A percentile compares a stretch with the other conserved stretches of the same genome.
Conservation (phyloP, 1,139 yeast genomes). For the Pichia sp. region DNA sequence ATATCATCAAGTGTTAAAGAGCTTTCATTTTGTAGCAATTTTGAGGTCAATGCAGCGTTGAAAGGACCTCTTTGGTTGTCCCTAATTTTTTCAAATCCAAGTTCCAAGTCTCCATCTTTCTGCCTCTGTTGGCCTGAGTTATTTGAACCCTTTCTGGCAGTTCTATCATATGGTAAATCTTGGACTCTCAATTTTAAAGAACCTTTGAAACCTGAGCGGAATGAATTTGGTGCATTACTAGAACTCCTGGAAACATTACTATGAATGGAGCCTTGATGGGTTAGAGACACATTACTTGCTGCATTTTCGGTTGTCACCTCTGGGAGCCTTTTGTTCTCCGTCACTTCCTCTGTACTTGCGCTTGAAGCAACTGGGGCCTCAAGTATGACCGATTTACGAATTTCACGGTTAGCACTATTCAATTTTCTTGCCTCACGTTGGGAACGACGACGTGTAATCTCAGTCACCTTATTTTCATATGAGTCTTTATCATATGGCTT, state of each 20-base stretch:
- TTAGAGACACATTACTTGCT: neutral
- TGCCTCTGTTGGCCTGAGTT: neutral
- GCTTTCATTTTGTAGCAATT: constrained; percentile 71
- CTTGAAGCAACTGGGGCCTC: constrained; percentile 36
- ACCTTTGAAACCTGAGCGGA: constrained; percentile 10
- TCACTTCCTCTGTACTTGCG: constrained; percentile 32
- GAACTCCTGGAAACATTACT: neutral
- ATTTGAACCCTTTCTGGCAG: neutral
- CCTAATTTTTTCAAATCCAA: neutral
- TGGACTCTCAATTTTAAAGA: constrained; percentile 13
- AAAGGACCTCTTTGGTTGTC: neutral
- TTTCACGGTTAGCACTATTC: constrained; percentile 34
- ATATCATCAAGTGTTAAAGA: constrained; percentile 92
- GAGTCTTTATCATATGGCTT: constrained; percentile 14
- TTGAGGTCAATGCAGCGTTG: constrained; percentile 46
- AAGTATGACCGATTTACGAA: constrained; percentile 52
- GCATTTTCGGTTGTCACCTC: neutral
- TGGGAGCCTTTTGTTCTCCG: constrained; percentile 1
- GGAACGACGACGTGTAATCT: constrained; percentile 73
- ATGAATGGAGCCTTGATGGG: neutral
- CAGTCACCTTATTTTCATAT: constrained; percentile 44
- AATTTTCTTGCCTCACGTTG: constrained; percentile 61
- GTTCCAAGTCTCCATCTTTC: neutral
- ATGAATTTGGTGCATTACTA: neutral
- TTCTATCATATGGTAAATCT: constrained; percentile 3